phyloP scores from a whole-genome alignment of 495 filamentous ascomycete species.

The Aspergillus haitiensis region DNA sequence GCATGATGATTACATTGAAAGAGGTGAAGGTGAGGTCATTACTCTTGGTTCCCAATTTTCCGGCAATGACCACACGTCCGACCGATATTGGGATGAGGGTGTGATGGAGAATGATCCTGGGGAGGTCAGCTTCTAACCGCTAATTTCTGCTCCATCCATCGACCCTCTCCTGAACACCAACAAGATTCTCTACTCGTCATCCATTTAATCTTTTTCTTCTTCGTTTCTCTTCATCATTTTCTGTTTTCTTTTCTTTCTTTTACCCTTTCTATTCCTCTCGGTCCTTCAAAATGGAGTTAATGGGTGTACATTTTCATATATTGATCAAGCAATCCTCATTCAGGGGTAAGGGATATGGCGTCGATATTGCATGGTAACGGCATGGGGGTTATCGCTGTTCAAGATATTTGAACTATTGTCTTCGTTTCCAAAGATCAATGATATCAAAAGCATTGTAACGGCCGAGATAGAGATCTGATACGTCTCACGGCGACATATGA shows the following conservation, averaged over 20 bases:
- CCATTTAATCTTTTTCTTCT: constrained; percentile 13
- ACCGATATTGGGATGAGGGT: constrained; percentile 45
- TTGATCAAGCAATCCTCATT: constrained; percentile 19
- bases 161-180: background rate
- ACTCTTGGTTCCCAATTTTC: constrained; percentile 35
- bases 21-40: constrained; percentile 50
- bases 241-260: background rate
- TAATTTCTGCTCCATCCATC: constrained; percentile 4
- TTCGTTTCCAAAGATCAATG: constrained; percentile 17
- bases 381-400: constrained; percentile 17
- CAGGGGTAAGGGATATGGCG: constrained; percentile 19
- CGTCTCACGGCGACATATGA: constrained; percentile 17
- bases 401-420: constrained; percentile 14
- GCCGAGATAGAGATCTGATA: constrained; percentile 12
- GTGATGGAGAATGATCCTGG: constrained; percentile 48
- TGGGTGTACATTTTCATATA: constrained; percentile 20
- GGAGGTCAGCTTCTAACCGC: constrained; percentile 46
- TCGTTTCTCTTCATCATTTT: constrained; percentile 5
- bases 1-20: constrained; percentile 53
- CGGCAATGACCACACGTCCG: constrained; percentile 31
- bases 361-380: constrained; percentile 26
- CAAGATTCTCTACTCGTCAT: constrained; percentile 11
- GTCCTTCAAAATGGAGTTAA: constrained; percentile 20
- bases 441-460: constrained; percentile 21
- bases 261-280: constrained; percentile 6